Percentiles rank a stretch among this genome's conserved stretches.
These are phyloP conservation scores for Biancaea sappan DNA, from an alignment of 306 rosid genomes.

Conservation along the genomic window DNA sequence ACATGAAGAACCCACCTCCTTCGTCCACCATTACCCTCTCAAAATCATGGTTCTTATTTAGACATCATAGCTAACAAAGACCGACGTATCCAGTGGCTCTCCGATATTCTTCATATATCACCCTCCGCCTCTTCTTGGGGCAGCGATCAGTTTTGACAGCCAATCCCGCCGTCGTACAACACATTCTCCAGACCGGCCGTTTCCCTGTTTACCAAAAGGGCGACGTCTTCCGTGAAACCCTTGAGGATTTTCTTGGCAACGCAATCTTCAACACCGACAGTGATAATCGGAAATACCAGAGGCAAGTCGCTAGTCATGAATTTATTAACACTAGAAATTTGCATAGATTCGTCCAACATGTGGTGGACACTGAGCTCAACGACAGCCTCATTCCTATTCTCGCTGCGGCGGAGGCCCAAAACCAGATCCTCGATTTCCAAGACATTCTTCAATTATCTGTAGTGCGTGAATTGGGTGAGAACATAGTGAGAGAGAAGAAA, in stretches of 20 bases:
- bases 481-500: conserved; percentile 50
- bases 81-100: conserved; percentile 58
- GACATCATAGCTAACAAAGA: not conserved
- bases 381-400: conserved; percentile 58
- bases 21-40: conserved; percentile 36
- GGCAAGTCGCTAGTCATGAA: conserved; percentile 59
- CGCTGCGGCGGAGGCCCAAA: not conserved
- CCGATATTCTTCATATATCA: conserved; percentile 47
- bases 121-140: conserved; percentile 37
- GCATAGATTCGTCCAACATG: conserved; percentile 56
- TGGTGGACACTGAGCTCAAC: conserved; percentile 59
- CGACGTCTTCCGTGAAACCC: not conserved
- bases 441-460: conserved; percentile 55
- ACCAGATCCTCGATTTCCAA: conserved; percentile 47
- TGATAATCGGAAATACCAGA: conserved; percentile 56
- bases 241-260: conserved; percentile 60
- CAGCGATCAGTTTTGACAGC: conserved; percentile 41
- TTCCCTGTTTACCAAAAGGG: conserved; percentile 62
- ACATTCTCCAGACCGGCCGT: conserved; percentile 62
- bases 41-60: conserved; percentile 39
- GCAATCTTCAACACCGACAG: conserved; percentile 69
- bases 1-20: not conserved
- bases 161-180: conserved; percentile 62
- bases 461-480: conserved; percentile 50
- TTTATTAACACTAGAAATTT: conserved; percentile 57